Percentiles rank a stretch among this genome's conserved stretches.
Evolutionary conservation across 345 rosid species (phyloP).

Genomic region (Bruguiera gymnorhiza): DNA sequence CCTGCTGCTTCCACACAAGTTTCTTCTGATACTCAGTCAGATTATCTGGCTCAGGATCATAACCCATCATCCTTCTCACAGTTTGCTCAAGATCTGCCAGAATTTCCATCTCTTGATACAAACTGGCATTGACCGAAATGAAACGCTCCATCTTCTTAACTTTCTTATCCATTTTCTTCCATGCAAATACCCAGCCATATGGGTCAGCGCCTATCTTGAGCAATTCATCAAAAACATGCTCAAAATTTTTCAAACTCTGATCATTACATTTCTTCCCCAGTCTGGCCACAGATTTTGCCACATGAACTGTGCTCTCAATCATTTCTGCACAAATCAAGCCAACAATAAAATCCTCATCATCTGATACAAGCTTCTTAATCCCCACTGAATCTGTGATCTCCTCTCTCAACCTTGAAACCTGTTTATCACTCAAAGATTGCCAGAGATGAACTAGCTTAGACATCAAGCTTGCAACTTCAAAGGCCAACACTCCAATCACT

Average conservation of each 20-base stretch:
- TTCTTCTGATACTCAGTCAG: conserved; percentile 66
- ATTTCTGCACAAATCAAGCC: conserved; percentile 62
- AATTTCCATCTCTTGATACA: conserved; percentile 92
- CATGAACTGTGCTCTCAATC: conserved; percentile 56
- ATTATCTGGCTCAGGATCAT: conserved; percentile 55
- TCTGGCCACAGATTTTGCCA: conserved; percentile 72
- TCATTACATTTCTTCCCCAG: conserved; percentile 69
- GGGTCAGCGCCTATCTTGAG: conserved; percentile 60
- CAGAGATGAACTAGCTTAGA: conserved; percentile 84
- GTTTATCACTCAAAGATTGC: conserved; percentile 87
- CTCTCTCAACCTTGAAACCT: conserved; percentile 60
- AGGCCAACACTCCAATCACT: conserved; percentile 72
- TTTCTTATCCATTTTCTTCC: conserved; percentile 82
- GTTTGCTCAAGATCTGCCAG: conserved; percentile 76
- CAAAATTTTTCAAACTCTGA: conserved; percentile 59
- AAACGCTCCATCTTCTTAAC: conserved; percentile 83
- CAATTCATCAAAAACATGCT: conserved; percentile 50
- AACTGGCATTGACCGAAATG: conserved; percentile 58
- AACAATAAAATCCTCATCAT: conserved; percentile 66
- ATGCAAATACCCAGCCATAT: conserved; percentile 61
- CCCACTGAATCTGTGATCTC: conserved; percentile 66
- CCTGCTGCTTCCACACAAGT: conserved; percentile 77
- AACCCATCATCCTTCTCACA: conserved; percentile 58
- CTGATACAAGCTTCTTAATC: conserved; percentile 75
- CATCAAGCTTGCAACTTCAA: conserved; percentile 85